Evolutionary conservation across 2,329 filamentous ascomycete genomes (phyloP).

Genomic region (Cladobotryum mycophilum): DNA sequence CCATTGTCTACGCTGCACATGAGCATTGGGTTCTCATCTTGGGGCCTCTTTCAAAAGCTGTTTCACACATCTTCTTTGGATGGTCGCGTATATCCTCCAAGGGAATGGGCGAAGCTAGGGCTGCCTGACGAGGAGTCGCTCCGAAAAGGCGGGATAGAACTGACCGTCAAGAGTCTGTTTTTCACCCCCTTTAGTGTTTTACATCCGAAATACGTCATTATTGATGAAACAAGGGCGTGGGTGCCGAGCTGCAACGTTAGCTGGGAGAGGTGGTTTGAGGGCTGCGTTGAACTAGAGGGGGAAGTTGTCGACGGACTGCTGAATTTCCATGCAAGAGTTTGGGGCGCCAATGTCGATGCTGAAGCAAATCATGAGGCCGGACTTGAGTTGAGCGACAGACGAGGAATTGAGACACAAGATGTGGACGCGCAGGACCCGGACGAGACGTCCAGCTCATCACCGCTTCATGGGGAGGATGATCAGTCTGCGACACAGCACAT

Average conservation of each 20-base stretch:
- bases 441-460: slow-evolving; percentile 9
- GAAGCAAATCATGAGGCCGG: neutral
- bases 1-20: slow-evolving; percentile 44
- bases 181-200: slow-evolving; percentile 78
- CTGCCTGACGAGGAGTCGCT: slow-evolving; percentile 50
- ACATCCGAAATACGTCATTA: slow-evolving; percentile 75
- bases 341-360: slow-evolving; percentile 38
- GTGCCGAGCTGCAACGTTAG: slow-evolving; percentile 79
- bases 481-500: slow-evolving; percentile 26
- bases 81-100: slow-evolving; percentile 56
- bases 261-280: slow-evolving; percentile 85
- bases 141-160: slow-evolving; percentile 53
- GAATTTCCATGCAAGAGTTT: slow-evolving; percentile 62
- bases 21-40: slow-evolving; percentile 70
- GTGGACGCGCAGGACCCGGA: neutral
- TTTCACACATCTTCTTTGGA: slow-evolving; percentile 59
- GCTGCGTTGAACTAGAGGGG: slow-evolving; percentile 61
- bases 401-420: neutral
- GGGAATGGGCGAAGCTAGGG: slow-evolving; percentile 58
- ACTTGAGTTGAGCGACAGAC: neutral
- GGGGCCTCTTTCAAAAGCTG: slow-evolving; percentile 66
- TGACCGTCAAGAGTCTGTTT: slow-evolving; percentile 72
- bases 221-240: slow-evolving; percentile 61
- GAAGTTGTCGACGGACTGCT: slow-evolving; percentile 55
- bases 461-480: slow-evolving; percentile 11